Base-by-base conservation (phyloP, 139 green algal genomes). In the Deuterostichococcus epilithicus region DNA sequence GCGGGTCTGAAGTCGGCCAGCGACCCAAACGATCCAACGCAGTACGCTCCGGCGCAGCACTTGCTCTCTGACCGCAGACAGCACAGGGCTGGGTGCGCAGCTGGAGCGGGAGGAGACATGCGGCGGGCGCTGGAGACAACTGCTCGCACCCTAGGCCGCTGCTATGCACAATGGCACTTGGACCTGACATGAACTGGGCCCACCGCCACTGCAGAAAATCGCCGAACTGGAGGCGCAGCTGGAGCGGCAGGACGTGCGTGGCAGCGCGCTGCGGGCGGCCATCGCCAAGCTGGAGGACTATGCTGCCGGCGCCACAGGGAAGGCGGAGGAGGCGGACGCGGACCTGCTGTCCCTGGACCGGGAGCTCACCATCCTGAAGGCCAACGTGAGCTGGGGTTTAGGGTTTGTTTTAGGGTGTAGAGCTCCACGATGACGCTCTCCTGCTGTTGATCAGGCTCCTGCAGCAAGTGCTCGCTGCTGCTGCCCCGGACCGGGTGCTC, bases 231-330 rank as follows among this genome's bases (percentile, higher is more conserved):
- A 82, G 69, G 69, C 67, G 38, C 59, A 69, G 69, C 39, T 67
- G 30, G 37, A 42, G 20, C 28, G 45, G 35, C 35, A 74, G 34
- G 73, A 82, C 42, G 70, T 82, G 71, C 72, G 77, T 42, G 82
- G 70, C 5, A 77, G 60, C 58, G 75, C 81, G 36, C 79, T 77
- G n/a, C 58, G 73, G 3, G 82, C 76, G 20, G 82, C 85, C 76
- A 70, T 67, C 38, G 72, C 47, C 66, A 38, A 78, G 18, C 63
- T 91, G 73, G 79, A 88, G 81, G 76, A 36, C 0, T 83, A 90
- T 69, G 72, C 91, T 10, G 81, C 82, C 58, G 77, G 74, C 34
- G 73, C 90, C 68, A 58, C 70, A 68, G 45, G 71, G 23, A 74
- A 73, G 13, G 71, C 66, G 30, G 71, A 80, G 18, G 79, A 73